Conservation (phyloP, 176 grass and related monocot species). For the Eremochloa ophiuroides region DNA sequence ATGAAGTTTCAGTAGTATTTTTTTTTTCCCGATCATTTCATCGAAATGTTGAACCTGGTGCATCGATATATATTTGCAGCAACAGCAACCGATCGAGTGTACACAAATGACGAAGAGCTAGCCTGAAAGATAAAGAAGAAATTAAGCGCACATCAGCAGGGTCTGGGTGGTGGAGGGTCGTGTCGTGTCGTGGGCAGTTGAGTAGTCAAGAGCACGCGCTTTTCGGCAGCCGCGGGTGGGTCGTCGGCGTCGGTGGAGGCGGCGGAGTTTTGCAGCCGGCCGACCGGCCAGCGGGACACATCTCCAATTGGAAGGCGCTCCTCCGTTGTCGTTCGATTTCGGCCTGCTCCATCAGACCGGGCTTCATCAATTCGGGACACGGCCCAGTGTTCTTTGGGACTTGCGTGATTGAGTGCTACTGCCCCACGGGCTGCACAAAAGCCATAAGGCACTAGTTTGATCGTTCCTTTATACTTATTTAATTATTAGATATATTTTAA, state of each 20-base stretch:
- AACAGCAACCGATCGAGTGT: too few relatives aligned
- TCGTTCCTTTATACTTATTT: too few relatives aligned
- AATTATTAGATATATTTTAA: too few relatives aligned
- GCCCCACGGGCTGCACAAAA: too few relatives aligned
- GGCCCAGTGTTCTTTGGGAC: neutral
- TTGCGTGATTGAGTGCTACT: neutral
- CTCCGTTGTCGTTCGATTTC: neutral
- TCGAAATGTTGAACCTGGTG: too few relatives aligned
- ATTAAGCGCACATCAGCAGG: too few relatives aligned
- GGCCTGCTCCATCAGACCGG: neutral
- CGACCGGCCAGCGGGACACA: neutral
- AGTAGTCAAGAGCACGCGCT: neutral
- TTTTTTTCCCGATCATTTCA: too few relatives aligned
- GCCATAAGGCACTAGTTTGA: too few relatives aligned
- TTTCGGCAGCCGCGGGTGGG: neutral
- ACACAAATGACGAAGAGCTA: too few relatives aligned
- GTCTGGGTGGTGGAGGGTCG: neutral
- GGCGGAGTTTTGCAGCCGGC: neutral
- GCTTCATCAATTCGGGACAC: neutral
- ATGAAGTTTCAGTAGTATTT: too few relatives aligned
- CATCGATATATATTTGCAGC: too few relatives aligned
- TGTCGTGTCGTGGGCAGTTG: neutral
- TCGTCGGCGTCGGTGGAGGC: neutral
- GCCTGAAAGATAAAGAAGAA: too few relatives aligned
- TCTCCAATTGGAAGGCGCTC: neutral